Base-by-base conservation (phyloP, 2,329 filamentous ascomycete species). In the Emmonsiellopsis sp. region DNA sequence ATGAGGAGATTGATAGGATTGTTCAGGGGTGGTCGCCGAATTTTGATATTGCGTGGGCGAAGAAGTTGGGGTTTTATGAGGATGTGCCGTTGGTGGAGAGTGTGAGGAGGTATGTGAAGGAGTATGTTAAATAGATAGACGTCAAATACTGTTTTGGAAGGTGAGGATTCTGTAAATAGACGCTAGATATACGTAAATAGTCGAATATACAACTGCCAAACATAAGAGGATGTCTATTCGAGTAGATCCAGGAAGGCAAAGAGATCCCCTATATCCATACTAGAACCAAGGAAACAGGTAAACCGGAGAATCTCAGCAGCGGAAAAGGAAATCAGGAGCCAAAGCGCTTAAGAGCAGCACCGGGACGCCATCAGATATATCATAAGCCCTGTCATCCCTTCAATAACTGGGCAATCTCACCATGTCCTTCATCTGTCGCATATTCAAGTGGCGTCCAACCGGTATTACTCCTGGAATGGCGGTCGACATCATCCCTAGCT, bases 21-120 rank as follows among this genome's bases (percentile, higher is more conserved):
- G 66, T 85, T 64, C 73, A 79, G 58, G 80, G 79, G 55, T 84
- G 82, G 82, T 76, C 79, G 9, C 74, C 76, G 55, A 75, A 77
- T 53, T 78, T 83, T 60, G 79, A 83, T 61, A 77, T 70, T 7
- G 64, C 68, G 1, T 75, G 77, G 56, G 83, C 83, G 3, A 70
- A 74, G 55, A 65, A 69, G 7, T 63, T 86, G 61, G 71, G 72
- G 4, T 74, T 75, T 57, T 59, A 61, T 47, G 67, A 66, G 48
- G 72, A 75, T 63, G 64, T 72, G 50, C 59, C 71, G 0, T 68
- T 74, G 58, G 55, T 66, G 52, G 68, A 71, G 53, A 73, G 72
- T 57, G 67, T 74, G 50, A 59, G 63, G 61, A 64, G 66, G 40
- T 73, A 71, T 64, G 67, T 66, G 5, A 65, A 60, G 51, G 57